Evolutionary conservation across 352 stramenopile species (phyloP).

Genomic region (Phytophthora hybrid): DNA sequence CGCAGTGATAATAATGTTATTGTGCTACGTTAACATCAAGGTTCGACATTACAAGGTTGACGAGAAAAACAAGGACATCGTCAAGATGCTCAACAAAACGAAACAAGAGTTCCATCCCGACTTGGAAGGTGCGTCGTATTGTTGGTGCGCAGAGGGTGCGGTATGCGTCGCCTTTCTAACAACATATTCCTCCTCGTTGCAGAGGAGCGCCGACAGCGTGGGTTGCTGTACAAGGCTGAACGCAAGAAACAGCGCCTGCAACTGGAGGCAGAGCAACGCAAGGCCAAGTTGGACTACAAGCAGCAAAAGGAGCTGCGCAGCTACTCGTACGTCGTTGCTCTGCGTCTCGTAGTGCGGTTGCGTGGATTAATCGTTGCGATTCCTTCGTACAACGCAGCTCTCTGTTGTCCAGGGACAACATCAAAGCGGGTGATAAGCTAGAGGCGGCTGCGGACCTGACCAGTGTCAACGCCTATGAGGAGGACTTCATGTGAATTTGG

Average conservation of each 20-base stretch:
- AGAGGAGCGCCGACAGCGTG: conserved; percentile 74
- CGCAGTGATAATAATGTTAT: too few species aligned
- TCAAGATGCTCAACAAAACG: conserved; percentile 90
- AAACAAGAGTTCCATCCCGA: conserved; percentile 83
- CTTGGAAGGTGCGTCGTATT: conserved; percentile 63
- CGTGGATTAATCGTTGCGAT: neutral
- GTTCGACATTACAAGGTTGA: conserved; percentile 75
- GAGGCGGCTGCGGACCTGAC: conserved; percentile 60
- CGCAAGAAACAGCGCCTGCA: conserved; percentile 75
- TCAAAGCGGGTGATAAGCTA: conserved; percentile 53
- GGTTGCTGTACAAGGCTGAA: conserved; percentile 76
- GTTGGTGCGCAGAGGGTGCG: conserved; percentile 3
- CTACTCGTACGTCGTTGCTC: conserved; percentile 64
- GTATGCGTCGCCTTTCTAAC: conserved; percentile 17
- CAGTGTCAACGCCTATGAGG: conserved; percentile 80
- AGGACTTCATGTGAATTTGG: conserved; percentile 78
- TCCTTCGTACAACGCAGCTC: conserved; percentile 36
- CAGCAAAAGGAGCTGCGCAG: conserved; percentile 81
- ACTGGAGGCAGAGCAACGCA: conserved; percentile 59
- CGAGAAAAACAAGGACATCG: conserved; percentile 88
- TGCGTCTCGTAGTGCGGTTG: neutral
- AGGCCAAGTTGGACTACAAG: conserved; percentile 66
- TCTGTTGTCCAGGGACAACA: conserved; percentile 75
- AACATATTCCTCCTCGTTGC: conserved; percentile 26
- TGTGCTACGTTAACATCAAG: conserved; percentile 29